Percentiles rank a stretch among this genome's conserved stretches.
Conservation (phyloP, 768 basidiomycete genomes). For the Tubosaeta sp. region DNA sequence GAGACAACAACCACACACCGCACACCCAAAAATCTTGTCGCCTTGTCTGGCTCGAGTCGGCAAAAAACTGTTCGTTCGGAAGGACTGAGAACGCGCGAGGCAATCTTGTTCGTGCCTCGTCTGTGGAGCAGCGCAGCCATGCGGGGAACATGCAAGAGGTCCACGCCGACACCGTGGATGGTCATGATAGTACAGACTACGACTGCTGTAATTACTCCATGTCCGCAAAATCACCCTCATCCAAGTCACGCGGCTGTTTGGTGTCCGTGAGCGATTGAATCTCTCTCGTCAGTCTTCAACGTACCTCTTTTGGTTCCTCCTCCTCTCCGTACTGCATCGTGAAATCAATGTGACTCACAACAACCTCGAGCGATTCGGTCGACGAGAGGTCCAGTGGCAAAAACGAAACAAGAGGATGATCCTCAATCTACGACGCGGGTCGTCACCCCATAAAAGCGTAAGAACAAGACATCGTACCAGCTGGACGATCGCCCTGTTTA, state of each 20-base stretch:
- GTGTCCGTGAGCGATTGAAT: constrained; percentile 10
- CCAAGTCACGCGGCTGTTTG: constrained; percentile 81
- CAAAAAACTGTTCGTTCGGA: constrained; percentile 37
- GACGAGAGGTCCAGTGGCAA: constrained; percentile 88
- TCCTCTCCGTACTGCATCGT: constrained; percentile 99
- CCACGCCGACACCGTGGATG: constrained; percentile 73
- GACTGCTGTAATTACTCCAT: constrained; percentile 43
- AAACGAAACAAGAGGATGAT: constrained; percentile 97
- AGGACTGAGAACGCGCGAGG: constrained; percentile 59
- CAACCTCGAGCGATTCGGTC: constrained; percentile 83
- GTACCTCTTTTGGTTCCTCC: constrained; percentile 92
- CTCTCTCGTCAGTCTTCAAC: constrained; percentile 10
- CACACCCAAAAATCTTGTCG: constrained; percentile 60
- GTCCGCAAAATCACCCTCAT: constrained; percentile 86
- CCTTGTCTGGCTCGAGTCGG: not conserved
- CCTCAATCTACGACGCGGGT: constrained; percentile 71
- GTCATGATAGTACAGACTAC: constrained; percentile 35
- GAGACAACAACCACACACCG: constrained; percentile 40
- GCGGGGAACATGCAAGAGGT: constrained; percentile 67
- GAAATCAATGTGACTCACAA: constrained; percentile 95
- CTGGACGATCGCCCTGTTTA: constrained; percentile 94
- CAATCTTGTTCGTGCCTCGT: constrained; percentile 43
- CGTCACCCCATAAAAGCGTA: not conserved
- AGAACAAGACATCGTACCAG: constrained; percentile 51
- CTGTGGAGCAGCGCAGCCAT: constrained; percentile 52